Evolutionary conservation across 441 rosid genomes (phyloP).

Genomic region (Populus hybrid): DNA sequence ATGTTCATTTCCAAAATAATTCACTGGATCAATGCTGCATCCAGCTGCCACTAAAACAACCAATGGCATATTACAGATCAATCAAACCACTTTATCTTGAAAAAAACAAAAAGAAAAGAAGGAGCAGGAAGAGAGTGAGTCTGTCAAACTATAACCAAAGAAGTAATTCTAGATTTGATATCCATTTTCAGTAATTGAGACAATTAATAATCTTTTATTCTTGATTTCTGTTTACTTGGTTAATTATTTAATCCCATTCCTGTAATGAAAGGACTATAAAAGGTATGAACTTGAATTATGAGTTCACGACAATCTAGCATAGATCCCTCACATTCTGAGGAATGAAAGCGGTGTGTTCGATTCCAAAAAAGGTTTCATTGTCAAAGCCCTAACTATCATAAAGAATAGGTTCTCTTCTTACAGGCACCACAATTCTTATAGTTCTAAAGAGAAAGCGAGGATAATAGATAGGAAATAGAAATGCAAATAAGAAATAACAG

Average conservation of each 20-base stretch:
- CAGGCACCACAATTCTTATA: no score
- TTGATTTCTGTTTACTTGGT: not conserved
- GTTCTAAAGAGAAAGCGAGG: no score
- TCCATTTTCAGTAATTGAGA: not conserved
- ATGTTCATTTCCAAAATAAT: slow-evolving; percentile 55
- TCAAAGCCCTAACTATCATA: no score
- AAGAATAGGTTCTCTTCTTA: no score
- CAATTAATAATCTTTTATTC: not conserved
- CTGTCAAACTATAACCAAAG: not conserved
- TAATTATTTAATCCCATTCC: not conserved
- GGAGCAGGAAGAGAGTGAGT: not conserved
- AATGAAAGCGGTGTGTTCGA: no score
- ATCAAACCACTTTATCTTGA: not conserved
- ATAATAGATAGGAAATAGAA: no score
- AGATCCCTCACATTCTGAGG: no score
- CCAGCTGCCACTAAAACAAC: slow-evolving; percentile 53
- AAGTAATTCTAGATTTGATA: not conserved
- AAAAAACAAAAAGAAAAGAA: not conserved
- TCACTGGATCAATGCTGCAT: slow-evolving; percentile 53
- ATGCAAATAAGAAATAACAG: no score
- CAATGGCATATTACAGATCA: slow-evolving; percentile 9
- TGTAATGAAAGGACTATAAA: not conserved
- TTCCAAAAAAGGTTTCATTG: no score
- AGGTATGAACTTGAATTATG: not conserved
- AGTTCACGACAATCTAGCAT: not conserved